These are phyloP conservation scores for Fusarium acutatum DNA, from an alignment of 2,329 filamentous ascomycete species.

Conservation along the genomic window DNA sequence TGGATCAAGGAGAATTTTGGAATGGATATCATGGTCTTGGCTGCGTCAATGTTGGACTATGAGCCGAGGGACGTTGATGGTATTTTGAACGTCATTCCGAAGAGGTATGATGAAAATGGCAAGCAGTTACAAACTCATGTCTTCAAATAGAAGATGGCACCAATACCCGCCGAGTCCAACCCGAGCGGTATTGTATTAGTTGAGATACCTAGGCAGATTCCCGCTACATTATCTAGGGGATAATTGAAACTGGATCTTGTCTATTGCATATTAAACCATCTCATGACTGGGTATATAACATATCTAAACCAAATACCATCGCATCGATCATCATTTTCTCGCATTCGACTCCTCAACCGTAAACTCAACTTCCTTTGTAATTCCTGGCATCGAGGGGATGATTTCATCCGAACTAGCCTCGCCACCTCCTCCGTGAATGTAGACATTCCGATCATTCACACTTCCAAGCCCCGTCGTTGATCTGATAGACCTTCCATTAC, in stretches of 20 bases:
- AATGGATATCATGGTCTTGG: conserved; percentile 36
- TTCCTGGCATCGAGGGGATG: not conserved
- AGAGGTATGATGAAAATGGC: conserved; percentile 41
- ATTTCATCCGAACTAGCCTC: conserved; percentile 36
- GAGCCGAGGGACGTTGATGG: conserved; percentile 49
- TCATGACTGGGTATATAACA: not conserved
- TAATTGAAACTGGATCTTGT: not conserved
- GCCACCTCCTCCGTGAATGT: conserved; percentile 23
- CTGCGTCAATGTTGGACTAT: conserved; percentile 42
- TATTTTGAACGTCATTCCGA: conserved; percentile 39
- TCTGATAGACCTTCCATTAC: conserved; percentile 15
- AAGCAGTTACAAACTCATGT: conserved; percentile 41
- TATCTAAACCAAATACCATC: not conserved
- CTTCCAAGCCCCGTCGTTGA: not conserved
- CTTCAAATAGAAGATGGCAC: not conserved
- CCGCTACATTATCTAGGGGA: too few relatives aligned
- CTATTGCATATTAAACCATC: not conserved
- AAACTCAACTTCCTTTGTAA: conserved; percentile 36
- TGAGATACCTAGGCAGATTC: fast-evolving
- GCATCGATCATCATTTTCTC: not conserved
- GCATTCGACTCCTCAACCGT: conserved; percentile 16
- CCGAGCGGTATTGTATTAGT: fast-evolving
- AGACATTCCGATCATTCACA: conserved; percentile 2
- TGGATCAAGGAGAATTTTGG: conserved; percentile 51
- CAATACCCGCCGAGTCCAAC: fast-evolving